Evolutionary conservation across 129 eudicot species (phyloP).

Genomic region (Flaveria trinervia): DNA sequence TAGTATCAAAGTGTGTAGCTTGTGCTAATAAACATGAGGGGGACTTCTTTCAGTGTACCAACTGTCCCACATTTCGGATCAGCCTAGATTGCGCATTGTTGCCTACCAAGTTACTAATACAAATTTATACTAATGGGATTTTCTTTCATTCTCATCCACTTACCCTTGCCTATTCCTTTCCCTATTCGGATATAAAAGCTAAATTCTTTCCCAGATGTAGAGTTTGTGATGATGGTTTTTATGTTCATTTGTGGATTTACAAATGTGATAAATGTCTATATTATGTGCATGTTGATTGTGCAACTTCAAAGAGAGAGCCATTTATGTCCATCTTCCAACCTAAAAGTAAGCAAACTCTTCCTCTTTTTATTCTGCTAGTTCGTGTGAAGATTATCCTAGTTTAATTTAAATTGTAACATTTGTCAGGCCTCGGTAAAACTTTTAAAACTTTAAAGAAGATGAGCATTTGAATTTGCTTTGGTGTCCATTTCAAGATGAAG

Average conservation of each 20-base stretch:
- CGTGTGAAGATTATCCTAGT: too few species aligned
- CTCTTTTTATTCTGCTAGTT: too few species aligned
- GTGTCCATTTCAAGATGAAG: neutral
- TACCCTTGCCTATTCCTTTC: too few species aligned
- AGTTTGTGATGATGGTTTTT: neutral
- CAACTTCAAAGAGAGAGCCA: constrained; percentile 1
- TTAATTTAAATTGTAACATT: too few species aligned
- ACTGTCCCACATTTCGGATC: neutral
- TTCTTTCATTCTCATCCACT: neutral
- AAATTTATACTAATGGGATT: neutral
- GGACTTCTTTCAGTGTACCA: constrained; percentile 9
- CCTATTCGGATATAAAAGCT: neutral
- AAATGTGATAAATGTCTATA: neutral
- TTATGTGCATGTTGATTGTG: neutral
- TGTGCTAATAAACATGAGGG: constrained; percentile 17
- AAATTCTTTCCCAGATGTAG: neutral
- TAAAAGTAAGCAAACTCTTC: neutral
- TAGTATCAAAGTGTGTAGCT: neutral
- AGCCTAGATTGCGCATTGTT: neutral
- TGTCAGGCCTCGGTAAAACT: too few species aligned
- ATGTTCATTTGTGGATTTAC: neutral
- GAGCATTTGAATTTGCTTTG: neutral
- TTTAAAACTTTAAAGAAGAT: neutral
- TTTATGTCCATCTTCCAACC: neutral
- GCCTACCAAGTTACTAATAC: constrained; percentile 1